Evolutionary conservation across 352 stramenopile genomes (phyloP), one percentile per base, ranked within the genome.

Genomic region (Pythium oligandrum): DNA sequence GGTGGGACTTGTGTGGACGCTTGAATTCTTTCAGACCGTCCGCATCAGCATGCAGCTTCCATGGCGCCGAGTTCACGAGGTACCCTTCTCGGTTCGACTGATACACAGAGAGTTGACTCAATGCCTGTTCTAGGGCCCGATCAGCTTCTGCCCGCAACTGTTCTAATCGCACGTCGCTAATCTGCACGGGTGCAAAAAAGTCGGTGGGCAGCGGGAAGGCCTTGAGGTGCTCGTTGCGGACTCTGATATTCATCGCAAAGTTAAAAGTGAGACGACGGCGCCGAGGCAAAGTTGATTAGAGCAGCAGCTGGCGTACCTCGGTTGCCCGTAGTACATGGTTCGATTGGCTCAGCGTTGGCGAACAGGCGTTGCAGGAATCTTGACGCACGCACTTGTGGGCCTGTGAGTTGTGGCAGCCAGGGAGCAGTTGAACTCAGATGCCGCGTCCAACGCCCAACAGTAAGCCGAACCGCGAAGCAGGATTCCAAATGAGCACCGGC

Each of bases 171-270:
- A 48, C 10, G 4, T 37, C 39, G 30, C 36, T 51, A 4, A 83
- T 43, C 32, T 56, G 47, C 12, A 83, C 59, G 31, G 59, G 58
- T 35, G 70, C 59, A 48, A 83, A 83, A 44, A 66, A 74, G 51
- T 57, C 58, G 30, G 73, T 66, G 2, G 70, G 68, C 36, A 83
- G 53, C 10, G 73, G 73, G 55, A 77, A 83, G 2, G 66, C 50
- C 43, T 55, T 45, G 43, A 11, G 43, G 17, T 48, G 9, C 43
- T 48, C 9, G 43, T 48, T 30, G 43, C 43, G 43, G 9, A 30
- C 17, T 11, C 43, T 48, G 43, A 11, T 30, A 48, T 11, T 31
- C 9, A 30, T 31, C 9, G 9, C 9, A 48, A 48, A 48, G 43
- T 30, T 30, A 48, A 48, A 11, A 11, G 17, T 31, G 17, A 11